Evolutionary conservation across 805 yeast species (phyloP).

Genomic region (Zygosaccharomyces bailii): DNA sequence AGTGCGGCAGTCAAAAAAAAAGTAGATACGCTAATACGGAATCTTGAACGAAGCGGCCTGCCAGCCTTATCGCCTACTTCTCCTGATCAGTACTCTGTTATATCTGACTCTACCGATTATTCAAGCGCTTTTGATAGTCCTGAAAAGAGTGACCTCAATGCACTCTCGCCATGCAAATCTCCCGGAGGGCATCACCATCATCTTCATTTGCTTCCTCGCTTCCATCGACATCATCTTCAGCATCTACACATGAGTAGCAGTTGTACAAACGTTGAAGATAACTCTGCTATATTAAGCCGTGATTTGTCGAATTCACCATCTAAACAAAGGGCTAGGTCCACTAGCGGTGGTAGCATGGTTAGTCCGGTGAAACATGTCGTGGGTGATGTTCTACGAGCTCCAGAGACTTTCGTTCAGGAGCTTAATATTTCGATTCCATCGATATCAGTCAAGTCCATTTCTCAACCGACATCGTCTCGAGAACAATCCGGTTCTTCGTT

Average conservation of each 20-base stretch:
- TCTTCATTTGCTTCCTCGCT: constrained; percentile 2
- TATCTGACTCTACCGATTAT: constrained; percentile 2
- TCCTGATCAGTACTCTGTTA: background rate
- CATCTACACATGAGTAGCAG: background rate
- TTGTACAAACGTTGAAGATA: too few relatives aligned
- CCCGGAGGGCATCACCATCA: background rate
- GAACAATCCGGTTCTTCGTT: background rate
- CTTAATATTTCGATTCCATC: background rate
- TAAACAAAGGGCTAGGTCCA: background rate
- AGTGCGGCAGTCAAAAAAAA: constrained; percentile 40
- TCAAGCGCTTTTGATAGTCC: background rate
- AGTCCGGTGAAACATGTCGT: background rate
- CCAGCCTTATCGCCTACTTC: background rate
- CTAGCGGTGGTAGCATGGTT: background rate
- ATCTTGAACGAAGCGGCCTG: constrained; percentile 8
- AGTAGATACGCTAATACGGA: constrained; percentile 34
- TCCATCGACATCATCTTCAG: constrained; percentile 2
- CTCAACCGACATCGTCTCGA: background rate
- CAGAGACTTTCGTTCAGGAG: background rate
- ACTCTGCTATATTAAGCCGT: too few relatives aligned
- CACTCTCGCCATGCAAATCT: too few relatives aligned
- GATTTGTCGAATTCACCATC: too few relatives aligned
- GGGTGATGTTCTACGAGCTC: background rate
- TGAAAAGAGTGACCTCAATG: background rate
- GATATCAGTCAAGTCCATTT: background rate